Base-by-base conservation (phyloP, 2,329 filamentous ascomycete genomes). In the Cucurbitaria berberidis region DNA sequence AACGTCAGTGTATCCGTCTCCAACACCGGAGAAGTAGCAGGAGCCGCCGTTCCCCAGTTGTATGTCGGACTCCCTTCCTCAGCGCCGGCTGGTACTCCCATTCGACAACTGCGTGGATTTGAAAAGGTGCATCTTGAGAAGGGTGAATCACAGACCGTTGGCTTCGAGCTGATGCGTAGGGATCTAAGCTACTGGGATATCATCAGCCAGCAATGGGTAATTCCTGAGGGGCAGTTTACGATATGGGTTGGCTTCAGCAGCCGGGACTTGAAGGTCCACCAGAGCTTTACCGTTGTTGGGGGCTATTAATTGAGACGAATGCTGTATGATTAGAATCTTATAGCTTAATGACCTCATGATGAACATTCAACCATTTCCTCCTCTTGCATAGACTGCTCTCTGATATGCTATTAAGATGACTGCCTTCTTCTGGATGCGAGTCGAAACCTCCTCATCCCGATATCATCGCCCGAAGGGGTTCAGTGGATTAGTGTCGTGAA, bases 121-220 rank as follows among this genome's bases (percentile, higher is more conserved):
- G 78, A 81, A n/a, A 85, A 85, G 73, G 66, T 82, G 1, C 66
- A 69, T 22, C 70, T 86, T 1, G 63, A 70, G n/a, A 59, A 75
- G 0, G 90, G 90, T 18, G 76, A 85, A 73, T 84, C 81, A 42
- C 80, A 79, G n/a, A 83, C 80, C 3, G 95, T 95, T 76, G 79
- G 74, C 0, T 87, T 85, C 1, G 82, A 86, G 26, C 75, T 97
- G 45, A 91, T 86, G 19, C 83, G 93, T 30, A 85, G 91, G 50
- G 93, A 97, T 69, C 63, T 97, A 55, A 91, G 89, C 73, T 95
- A 91, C 78, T 97, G 93, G 93, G 90, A 96, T 62, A 78, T 84
- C 1, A 80, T 72, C 0, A 73, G 77, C 18, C 91, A 96, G 80
- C 87, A 96, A 78, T 97, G 93, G 92, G 83, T 91, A 24, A 73